A percentile compares a stretch with the other conserved stretches of the same genome.
These are phyloP conservation scores for Plasmodium gonderi DNA, from an alignment of 169 alveolate species.

Conservation along the genomic window DNA sequence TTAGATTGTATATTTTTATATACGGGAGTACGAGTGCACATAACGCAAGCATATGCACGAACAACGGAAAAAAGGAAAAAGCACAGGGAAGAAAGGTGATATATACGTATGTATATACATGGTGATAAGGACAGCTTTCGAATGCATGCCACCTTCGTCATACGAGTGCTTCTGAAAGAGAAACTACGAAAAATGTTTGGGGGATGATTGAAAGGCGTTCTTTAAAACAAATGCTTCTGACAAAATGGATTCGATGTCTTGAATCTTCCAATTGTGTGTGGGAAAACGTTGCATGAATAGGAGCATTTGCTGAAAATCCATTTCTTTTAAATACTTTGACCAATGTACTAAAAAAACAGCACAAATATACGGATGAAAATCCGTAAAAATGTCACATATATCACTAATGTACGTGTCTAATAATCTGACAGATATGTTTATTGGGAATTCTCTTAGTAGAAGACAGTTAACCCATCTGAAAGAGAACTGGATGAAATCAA, in stretches of 20 bases:
- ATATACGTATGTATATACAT: neutral
- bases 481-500: slow-evolving; percentile 91
- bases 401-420: slow-evolving; percentile 94
- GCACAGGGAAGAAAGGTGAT: too few species aligned
- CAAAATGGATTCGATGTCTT: slow-evolving; percentile 91
- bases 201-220: slow-evolving; percentile 69
- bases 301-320: slow-evolving; percentile 92
- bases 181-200: slow-evolving; percentile 61
- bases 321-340: slow-evolving; percentile 87
- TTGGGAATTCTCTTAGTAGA: slow-evolving; percentile 84
- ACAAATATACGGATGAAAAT: slow-evolving; percentile 92
- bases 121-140: neutral
- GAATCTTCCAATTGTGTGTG: slow-evolving; percentile 89
- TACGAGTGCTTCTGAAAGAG: neutral
- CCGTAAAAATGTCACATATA: slow-evolving; percentile 85
- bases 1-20: neutral
- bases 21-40: neutral
- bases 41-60: neutral
- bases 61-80: too few species aligned
- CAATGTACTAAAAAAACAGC: slow-evolving; percentile 90
- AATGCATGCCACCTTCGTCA: neutral
- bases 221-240: slow-evolving; percentile 88
- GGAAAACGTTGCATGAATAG: slow-evolving; percentile 92
- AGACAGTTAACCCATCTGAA: slow-evolving; percentile 94
- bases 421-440: slow-evolving; percentile 86